A percentile compares a stretch with the other conserved stretches of the same genome.
These are phyloP conservation scores for Plasmodium gallinaceum DNA, from an alignment of 169 alveolate species.

Conservation along the genomic window DNA sequence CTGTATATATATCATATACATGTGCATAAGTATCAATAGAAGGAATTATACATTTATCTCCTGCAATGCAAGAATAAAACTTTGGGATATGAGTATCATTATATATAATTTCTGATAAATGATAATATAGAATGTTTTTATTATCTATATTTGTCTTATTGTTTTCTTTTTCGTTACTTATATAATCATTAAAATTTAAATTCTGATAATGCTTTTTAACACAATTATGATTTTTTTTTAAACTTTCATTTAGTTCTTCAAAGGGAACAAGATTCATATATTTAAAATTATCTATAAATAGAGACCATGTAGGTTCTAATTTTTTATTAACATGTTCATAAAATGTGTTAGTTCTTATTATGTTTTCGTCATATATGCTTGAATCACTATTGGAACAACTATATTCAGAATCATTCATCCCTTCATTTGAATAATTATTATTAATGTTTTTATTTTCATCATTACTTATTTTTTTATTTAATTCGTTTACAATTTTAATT, in stretches of 20 bases:
- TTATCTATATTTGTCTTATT: neutral
- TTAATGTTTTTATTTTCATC: neutral
- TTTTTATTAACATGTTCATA: constrained; percentile 75
- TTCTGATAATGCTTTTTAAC: constrained; percentile 22
- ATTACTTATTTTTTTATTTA: constrained; percentile 36
- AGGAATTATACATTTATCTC: constrained; percentile 77
- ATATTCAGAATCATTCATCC: constrained; percentile 6
- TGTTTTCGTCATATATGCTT: constrained; percentile 52
- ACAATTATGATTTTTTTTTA: constrained; percentile 49
- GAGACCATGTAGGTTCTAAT: constrained; percentile 69
- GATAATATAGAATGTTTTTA: constrained; percentile 6
- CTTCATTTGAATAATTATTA: neutral
- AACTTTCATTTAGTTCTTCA: constrained; percentile 44
- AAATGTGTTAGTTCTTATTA: constrained; percentile 16
- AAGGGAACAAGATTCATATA: constrained; percentile 67
- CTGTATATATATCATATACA: constrained; percentile 76
- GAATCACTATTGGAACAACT: constrained; percentile 56
- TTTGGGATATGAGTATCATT: constrained; percentile 60
- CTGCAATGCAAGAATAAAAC: constrained; percentile 76
- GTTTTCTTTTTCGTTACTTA: constrained; percentile 5
- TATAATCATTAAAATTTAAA: constrained; percentile 10
- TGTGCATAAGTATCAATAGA: constrained; percentile 76
- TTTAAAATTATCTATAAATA: constrained; percentile 48
- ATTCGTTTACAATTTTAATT: constrained; percentile 58
- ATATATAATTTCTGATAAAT: constrained; percentile 56